Conservation (phyloP, 805 yeast species). For the Blastobotrys mokoenaii region DNA sequence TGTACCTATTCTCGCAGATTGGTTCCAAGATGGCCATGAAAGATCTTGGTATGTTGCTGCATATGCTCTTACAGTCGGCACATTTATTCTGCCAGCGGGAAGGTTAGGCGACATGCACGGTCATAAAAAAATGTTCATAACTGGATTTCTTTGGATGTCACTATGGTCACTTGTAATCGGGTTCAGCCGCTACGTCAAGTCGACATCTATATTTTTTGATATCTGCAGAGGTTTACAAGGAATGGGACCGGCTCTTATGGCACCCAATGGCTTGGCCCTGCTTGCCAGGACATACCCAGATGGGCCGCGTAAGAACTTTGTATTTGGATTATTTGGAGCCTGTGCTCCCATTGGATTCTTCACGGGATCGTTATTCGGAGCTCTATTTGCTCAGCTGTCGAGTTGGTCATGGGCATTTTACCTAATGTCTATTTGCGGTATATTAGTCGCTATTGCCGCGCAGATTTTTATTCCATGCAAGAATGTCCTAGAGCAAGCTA, state of each 20-base stretch:
- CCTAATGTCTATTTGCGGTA: slow-evolving; percentile 36
- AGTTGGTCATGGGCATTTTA: slow-evolving; percentile 61
- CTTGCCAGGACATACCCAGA: slow-evolving; percentile 33
- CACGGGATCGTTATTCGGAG: slow-evolving; percentile 45
- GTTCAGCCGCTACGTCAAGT: slow-evolving; percentile 38
- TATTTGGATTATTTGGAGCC: slow-evolving; percentile 50
- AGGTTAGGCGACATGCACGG: slow-evolving; percentile 68
- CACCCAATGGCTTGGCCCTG: slow-evolving; percentile 56
- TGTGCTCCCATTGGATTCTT: slow-evolving; percentile 57
- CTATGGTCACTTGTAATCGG: slow-evolving; percentile 59
- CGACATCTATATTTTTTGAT: slow-evolving; percentile 17
- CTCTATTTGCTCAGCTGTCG: slow-evolving; percentile 36
- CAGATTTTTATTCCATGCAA: slow-evolving; percentile 32
- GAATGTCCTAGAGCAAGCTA: slow-evolving; percentile 11
- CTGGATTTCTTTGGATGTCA: slow-evolving; percentile 48
- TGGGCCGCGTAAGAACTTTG: slow-evolving; percentile 44
- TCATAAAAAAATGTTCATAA: slow-evolving; percentile 40
- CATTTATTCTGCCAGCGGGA: slow-evolving; percentile 62
- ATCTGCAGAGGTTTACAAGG: slow-evolving; percentile 56
- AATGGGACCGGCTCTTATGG: slow-evolving; percentile 48
- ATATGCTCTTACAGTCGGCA: slow-evolving; percentile 62
- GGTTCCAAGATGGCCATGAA: neutral
- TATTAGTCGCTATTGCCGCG: slow-evolving; percentile 28
- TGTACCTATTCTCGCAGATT: too few relatives aligned
- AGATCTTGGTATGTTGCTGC: slow-evolving; percentile 61